These are phyloP conservation scores for Sisymbrium irio DNA, from an alignment of 345 rosid species.

Conservation along the genomic window DNA sequence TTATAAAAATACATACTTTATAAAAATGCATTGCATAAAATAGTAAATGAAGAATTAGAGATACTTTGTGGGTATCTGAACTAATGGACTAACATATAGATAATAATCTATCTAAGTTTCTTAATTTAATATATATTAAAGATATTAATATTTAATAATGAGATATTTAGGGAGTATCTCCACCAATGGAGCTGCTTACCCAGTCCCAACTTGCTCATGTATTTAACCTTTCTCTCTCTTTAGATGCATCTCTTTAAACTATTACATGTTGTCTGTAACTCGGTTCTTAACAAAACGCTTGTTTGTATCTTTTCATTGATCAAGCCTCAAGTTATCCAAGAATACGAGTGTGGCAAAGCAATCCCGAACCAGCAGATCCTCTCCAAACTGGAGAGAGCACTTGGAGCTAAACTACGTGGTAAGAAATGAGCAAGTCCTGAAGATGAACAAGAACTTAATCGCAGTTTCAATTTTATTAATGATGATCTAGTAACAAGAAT, in stretches of 20 bases:
- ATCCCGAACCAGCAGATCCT: conserved; percentile 94
- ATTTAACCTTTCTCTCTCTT: background rate
- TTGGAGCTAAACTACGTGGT: conserved; percentile 83
- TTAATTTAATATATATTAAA: too few relatives aligned
- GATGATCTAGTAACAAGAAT: conserved; percentile 2
- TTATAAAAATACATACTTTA: too few relatives aligned
- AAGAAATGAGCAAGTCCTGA: conserved; percentile 55
- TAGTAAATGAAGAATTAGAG: too few relatives aligned
- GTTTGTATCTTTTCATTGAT: conserved; percentile 40
- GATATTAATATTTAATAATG: too few relatives aligned
- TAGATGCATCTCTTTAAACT: background rate
- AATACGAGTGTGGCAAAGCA: conserved; percentile 96
- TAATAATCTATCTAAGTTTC: too few relatives aligned
- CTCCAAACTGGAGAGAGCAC: conserved; percentile 88
- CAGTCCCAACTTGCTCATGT: conserved; percentile 97
- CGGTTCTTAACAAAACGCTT: background rate
- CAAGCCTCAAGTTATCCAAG: conserved; percentile 93
- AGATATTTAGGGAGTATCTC: too few relatives aligned
- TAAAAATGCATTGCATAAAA: too few relatives aligned
- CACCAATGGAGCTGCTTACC: too few relatives aligned
- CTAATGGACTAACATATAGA: too few relatives aligned
- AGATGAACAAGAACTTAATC: background rate
- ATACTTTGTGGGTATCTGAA: too few relatives aligned
- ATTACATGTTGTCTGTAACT: background rate
- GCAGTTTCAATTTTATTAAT: background rate